Base-by-base conservation (phyloP, 2,329 filamentous ascomycete genomes). In the Penicillium brasilianum region DNA sequence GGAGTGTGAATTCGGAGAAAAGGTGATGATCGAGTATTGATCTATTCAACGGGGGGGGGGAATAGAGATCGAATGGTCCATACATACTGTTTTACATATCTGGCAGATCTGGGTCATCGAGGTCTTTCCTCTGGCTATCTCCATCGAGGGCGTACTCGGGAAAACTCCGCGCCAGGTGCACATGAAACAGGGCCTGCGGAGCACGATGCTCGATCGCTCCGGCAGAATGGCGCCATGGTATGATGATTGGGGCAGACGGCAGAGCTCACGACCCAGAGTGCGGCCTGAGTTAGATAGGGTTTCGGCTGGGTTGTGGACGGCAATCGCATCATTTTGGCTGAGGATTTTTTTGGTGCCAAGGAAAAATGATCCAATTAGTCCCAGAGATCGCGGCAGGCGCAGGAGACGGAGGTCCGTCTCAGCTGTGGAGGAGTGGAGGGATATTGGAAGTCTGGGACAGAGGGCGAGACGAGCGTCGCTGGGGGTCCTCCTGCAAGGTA, bases 1-100 rank as follows among this genome's bases (percentile, higher is more conserved):
- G 55, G 55, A 55, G 43, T 58, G 16, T 32, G 32, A 28, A 48
- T 14, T 51, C 44, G 34, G 11, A 34, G 52, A 44, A 55, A 28
- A 20, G n/a, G 28, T 16, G n/a, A 22, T 16, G 44, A 57, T 57
- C 39, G n/a, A 59, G 52, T 50, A 56, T 56, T 53, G 57, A 59
- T 59, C 51, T 34, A n/a, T 32, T 36, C 3, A n/a, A n/a, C n/a
- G 22, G 13, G 9, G 32, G 14, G 32, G 18, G 8, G 9, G 5
- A 34, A 30, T n/a, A 30, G 44, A 30, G 25, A 41, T 48, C 7
- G 9, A 43, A 1, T 41, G 18, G 25, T 28, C 25, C 3, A 6
- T 28, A 28, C 25, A 28, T 3, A 3, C 25, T 28, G 25, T 3
- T 3, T 6, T 28, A 28, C 3, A 28, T 3, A 28, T 28, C 25